A percentile compares a stretch with the other conserved stretches of the same genome.
These are phyloP conservation scores for Sarocladiaceae sp. DNA, from an alignment of 2,329 filamentous ascomycete genomes.

Conservation along the genomic window DNA sequence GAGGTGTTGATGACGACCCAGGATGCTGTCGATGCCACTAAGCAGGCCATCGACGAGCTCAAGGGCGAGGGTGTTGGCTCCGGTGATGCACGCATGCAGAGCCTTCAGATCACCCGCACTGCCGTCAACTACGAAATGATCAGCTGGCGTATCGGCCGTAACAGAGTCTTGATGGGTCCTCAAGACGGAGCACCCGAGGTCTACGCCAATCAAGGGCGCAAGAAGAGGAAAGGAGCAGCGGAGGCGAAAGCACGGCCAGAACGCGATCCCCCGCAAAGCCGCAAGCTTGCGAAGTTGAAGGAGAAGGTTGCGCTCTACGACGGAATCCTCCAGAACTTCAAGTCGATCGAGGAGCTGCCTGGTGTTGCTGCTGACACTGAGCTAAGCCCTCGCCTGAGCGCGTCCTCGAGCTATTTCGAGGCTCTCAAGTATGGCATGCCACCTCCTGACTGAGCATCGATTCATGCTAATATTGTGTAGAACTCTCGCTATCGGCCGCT, in stretches of 20 bases:
- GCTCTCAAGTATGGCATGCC: slow-evolving; percentile 64
- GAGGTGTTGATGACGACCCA: slow-evolving; percentile 84
- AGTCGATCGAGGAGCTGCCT: slow-evolving; percentile 81
- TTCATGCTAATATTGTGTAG: slow-evolving; percentile 11
- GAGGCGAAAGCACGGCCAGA: slow-evolving; percentile 36
- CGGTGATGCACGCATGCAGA: slow-evolving; percentile 82
- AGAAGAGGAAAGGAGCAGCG: slow-evolving; percentile 35
- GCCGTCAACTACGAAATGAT: slow-evolving; percentile 92
- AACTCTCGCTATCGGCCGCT: slow-evolving; percentile 70
- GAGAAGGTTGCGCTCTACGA: slow-evolving; percentile 89
- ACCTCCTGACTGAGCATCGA: background rate
- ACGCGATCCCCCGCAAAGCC: slow-evolving; percentile 63
- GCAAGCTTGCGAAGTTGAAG: slow-evolving; percentile 71
- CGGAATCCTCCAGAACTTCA: slow-evolving; percentile 81
- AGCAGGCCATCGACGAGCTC: slow-evolving; percentile 87
- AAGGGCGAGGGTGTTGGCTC: slow-evolving; percentile 75
- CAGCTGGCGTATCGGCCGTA: slow-evolving; percentile 89
- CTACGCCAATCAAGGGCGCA: slow-evolving; percentile 46
- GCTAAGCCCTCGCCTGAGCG: slow-evolving; percentile 72
- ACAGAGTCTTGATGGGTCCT: slow-evolving; percentile 78
- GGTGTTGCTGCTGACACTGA: slow-evolving; percentile 79
- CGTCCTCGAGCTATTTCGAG: slow-evolving; percentile 75
- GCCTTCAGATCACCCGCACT: slow-evolving; percentile 84
- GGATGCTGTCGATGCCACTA: slow-evolving; percentile 88
- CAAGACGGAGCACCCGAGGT: slow-evolving; percentile 65